Base-by-base conservation (phyloP, 805 yeast genomes). In the Cyberlindnera euphorbiae region DNA sequence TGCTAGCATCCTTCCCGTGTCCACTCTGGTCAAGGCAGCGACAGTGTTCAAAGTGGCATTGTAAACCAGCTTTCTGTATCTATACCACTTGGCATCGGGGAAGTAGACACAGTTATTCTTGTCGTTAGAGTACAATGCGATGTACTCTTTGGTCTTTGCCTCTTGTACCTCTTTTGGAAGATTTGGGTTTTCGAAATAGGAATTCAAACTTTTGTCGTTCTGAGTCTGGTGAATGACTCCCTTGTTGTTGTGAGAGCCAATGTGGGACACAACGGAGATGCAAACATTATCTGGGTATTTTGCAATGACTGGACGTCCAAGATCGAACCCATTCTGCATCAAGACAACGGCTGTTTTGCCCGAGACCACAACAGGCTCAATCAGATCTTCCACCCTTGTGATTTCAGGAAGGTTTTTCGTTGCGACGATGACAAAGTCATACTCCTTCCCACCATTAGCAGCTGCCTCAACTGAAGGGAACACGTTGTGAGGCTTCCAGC, bases 21-120 rank as follows among this genome's bases (percentile, higher is more conserved):
- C 86, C 8, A 76, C 57, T 11, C 71, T 71, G 3, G 81, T 74
- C 33, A 80, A 54, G 0, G 85, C 77, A 41, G 82, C 68, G 6
- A 73, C 61, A 8, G 88, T 71, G 60, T 83, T 83, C 50, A 77
- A 61, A 1, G 81, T 62, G 17, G 83, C 79, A 54, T 82, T 83
- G 60, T 82, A 82, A 9, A 83, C 69, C 41, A 83, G 66, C 54
- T 83, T 83, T 41, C 68, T 63, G 75, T 83, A 80, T 46, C 93
- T 64, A 29, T 71, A 63, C 56, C 55, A 64, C 51, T 67, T 67
- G 26, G 70, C 73, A 47, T 73, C 66, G 7, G 65, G 63, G 38
- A 61, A 66, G 41, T 64, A 67, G 13, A 44, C 47, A 42, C 67
- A 59, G 5, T 56, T 45, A 45, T 75, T 75, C 32, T 60, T 55